Conservation (phyloP, 1,284 basidiomycete species). For the Pisolithus thermaeus region DNA sequence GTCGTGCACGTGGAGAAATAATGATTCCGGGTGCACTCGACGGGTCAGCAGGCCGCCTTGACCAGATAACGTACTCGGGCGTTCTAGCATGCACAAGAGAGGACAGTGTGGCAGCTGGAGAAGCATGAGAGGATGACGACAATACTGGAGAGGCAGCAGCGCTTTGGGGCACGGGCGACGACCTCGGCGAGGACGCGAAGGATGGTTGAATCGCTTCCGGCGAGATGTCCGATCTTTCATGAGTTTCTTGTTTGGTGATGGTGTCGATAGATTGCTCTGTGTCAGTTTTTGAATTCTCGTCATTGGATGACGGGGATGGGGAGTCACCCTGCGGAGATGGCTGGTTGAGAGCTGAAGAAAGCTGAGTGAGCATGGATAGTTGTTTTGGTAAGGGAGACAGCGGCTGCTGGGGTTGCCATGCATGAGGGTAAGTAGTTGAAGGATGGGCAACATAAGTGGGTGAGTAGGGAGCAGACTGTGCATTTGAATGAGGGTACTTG, state of each 20-base stretch:
- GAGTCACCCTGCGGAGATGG: neutral
- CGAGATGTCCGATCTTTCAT: slow-evolving; percentile 1
- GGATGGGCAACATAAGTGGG: slow-evolving; percentile 16
- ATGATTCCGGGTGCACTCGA: slow-evolving; percentile 58
- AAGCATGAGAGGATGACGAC: slow-evolving; percentile 4
- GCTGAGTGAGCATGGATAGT: slow-evolving; percentile 23
- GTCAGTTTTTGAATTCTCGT: slow-evolving; percentile 4
- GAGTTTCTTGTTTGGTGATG: neutral
- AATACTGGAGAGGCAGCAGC: neutral
- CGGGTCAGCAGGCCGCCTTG: slow-evolving; percentile 57
- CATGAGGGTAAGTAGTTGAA: slow-evolving; percentile 16
- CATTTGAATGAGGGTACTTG: slow-evolving; percentile 13
- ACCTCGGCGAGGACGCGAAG: neutral
- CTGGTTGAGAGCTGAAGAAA: slow-evolving; percentile 6
- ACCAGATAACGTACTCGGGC: slow-evolving; percentile 50
- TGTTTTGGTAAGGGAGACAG: slow-evolving; percentile 29
- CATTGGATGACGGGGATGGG: slow-evolving; percentile 1
- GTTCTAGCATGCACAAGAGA: slow-evolving; percentile 3
- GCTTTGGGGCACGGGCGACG: neutral
- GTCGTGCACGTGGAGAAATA: slow-evolving; percentile 54
- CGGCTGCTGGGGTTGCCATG: slow-evolving; percentile 29
- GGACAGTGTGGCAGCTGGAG: slow-evolving; percentile 9
- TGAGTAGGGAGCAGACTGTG: slow-evolving; percentile 15
- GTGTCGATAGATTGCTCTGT: slow-evolving; percentile 4
- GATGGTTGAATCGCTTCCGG: neutral